These are phyloP conservation scores for Hypoxylon lienhwacheense DNA, from an alignment of 495 filamentous ascomycete species.

Conservation along the genomic window DNA sequence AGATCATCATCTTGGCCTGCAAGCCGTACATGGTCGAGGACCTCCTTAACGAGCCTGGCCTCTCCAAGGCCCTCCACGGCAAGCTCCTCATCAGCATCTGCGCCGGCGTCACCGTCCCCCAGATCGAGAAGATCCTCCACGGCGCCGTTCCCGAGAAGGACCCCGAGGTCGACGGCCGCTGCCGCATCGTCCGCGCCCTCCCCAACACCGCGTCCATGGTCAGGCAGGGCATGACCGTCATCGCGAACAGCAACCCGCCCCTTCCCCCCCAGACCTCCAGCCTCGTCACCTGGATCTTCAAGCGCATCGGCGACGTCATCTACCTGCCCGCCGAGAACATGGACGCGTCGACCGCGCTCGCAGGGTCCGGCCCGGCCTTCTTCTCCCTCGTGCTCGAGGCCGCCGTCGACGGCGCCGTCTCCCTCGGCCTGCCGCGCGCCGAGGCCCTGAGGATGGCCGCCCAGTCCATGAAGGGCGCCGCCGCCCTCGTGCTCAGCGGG, in stretches of 20 bases:
- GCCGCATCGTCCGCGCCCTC: conserved; percentile 71
- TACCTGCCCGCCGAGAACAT: conserved; percentile 65
- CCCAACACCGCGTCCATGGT: conserved; percentile 75
- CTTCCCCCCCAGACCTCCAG: conserved; percentile 50
- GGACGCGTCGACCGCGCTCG: conserved; percentile 75
- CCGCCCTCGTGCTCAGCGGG: conserved; percentile 67
- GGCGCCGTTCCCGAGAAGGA: conserved; percentile 43
- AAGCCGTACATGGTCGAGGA: conserved; percentile 74
- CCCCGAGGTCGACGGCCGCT: conserved; percentile 46
- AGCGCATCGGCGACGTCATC: conserved; percentile 66
- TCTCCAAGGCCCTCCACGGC: conserved; percentile 67
- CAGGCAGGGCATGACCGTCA: conserved; percentile 79
- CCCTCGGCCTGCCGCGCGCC: conserved; percentile 75
- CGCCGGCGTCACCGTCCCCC: conserved; percentile 71
- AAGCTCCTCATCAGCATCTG: conserved; percentile 85
- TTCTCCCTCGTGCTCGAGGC: conserved; percentile 77
- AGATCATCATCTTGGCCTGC: conserved; percentile 72
- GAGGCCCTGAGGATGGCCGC: conserved; percentile 82
- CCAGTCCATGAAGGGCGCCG: conserved; percentile 74
- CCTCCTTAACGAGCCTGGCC: conserved; percentile 64
- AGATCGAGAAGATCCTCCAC: conserved; percentile 65
- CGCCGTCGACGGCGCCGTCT: conserved; percentile 75
- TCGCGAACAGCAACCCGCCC: conserved; percentile 62
- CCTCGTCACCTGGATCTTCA: conserved; percentile 79
- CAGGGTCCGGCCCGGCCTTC: conserved; percentile 78